A percentile compares a stretch with the other conserved stretches of the same genome.
Conservation (phyloP, 495 filamentous ascomycete species). For the Penicillium angulare region DNA sequence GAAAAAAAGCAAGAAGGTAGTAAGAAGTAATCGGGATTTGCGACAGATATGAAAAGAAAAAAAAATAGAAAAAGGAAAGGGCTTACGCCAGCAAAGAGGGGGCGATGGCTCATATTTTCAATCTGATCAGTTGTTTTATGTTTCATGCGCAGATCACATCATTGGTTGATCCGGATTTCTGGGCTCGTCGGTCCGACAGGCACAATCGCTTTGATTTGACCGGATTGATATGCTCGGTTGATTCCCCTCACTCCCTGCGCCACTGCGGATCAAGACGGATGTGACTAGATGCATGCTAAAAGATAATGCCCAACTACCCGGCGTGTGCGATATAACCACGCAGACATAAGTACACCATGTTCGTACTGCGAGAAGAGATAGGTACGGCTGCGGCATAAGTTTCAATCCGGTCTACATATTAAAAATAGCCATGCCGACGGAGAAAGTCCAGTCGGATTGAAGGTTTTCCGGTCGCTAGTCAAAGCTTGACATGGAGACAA, state of each 20-base stretch:
- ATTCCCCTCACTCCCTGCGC: neutral
- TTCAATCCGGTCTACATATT: too few relatives aligned
- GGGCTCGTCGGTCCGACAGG: neutral
- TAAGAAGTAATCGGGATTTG: neutral
- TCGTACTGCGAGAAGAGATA: too few relatives aligned
- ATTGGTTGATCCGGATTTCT: neutral
- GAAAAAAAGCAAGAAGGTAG: neutral
- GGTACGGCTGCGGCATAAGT: too few relatives aligned
- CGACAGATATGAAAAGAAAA: too few relatives aligned
- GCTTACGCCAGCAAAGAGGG: neutral
- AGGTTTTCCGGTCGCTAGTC: neutral
- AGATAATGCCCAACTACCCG: too few relatives aligned
- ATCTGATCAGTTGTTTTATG: neutral
- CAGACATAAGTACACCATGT: too few relatives aligned
- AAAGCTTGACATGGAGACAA: neutral
- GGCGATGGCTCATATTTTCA: conserved; percentile 6
- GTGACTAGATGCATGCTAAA: neutral
- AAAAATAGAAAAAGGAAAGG: neutral
- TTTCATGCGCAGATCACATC: neutral
- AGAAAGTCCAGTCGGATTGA: too few relatives aligned
- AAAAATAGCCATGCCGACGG: too few relatives aligned
- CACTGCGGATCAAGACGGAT: neutral
- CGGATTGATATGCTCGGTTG: too few relatives aligned
- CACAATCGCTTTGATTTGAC: conserved; percentile 3
- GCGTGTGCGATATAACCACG: too few relatives aligned